Base-by-base conservation (phyloP, 2,329 filamentous ascomycete genomes). In the Metarhizium anisopliae region DNA sequence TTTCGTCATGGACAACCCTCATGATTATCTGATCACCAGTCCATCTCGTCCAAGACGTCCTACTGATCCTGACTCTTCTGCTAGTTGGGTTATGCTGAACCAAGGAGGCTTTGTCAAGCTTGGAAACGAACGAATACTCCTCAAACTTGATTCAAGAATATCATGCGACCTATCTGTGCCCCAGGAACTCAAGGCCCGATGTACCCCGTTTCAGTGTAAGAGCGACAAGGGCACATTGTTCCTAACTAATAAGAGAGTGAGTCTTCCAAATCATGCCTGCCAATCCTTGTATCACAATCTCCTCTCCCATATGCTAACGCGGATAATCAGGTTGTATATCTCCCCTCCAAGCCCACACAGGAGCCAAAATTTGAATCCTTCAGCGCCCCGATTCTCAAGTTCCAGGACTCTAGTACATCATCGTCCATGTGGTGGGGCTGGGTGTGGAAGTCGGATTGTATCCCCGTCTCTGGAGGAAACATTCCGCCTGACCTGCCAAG, bases 391-490 rank as follows among this genome's bases (percentile, higher is more conserved):
- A 87, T 96, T 58, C 81, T 96, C 60, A 92, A 93, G 68, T 82
- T 95, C 49, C 83, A 89, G 70, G 93, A 97, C 71, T 88, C 88
- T 6, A 89, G 89, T 66, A 88, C 95, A 58, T 72, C 69, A 10
- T 85, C 86, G 36, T 89, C 92, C 2, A 92, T 93, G 38, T 95
- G 92, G 78, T 95, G 96, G 70, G 92, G 93, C 20, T 96, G 95
- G 77, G 87, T 89, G 61, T 97, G 92, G 92, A 84, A 84, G 55
- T 87, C 88, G 29, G 75, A 86, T 49, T 84, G 95, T 57, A 86
- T 87, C 63, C 90, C 93, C 2, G 89, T 95, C 29, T 75, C 86
- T 1, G 89, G 89, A 40, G 94, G 94, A 42, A 89, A 90, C 52
- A 89, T 96, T 52, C 89, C 92, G 0, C 73, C 86, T 5, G 77